Evolutionary conservation across 1,284 basidiomycete genomes (phyloP), one percentile per base, ranked within the genome.

Genomic region (Hypsizygus ulmarius): DNA sequence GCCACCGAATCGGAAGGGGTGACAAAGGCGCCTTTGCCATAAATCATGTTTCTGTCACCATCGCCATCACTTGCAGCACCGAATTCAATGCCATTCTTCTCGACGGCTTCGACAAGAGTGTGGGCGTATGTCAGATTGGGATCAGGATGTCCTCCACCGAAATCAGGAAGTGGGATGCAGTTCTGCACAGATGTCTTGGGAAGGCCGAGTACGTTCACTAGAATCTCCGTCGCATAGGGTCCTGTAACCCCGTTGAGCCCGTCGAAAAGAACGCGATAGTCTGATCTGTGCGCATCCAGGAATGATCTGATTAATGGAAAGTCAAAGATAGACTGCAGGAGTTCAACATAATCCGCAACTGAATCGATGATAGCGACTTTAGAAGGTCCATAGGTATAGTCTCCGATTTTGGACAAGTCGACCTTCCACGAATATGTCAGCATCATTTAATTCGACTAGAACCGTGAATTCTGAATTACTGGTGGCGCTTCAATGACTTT

Each of bases 1-100:
- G 97, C 97, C 43, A 99, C 95, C 28, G 91, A 95, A 72, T 99
- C 96, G 19, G 87, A 91, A 12, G 96, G 96, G 29, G 95, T 99
- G 55, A 99, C 97, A 69, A 99, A 99, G 27, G 96, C 97, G 57
- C 89, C 87, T 69, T 92, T 90, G 62, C 96, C 97, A 71, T 99
- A 98, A 67, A 99, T 99, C 96, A 99, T 99, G 79, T 99, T 99
- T 53, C 96, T 77, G 71, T 99, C 96, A 36, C 96, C 96, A 63
- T 99, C 96, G 41, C 96, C 96, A 66, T 99, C 96, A 53, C 88
- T 93, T 3, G 96, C 96, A 29, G 97, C 97, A 52, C 96, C 96
- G 62, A 99, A 99, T 41, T 83, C 77, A 59, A 99, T 95, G 59
- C 84, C 79, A 47, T 91, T 79, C 62, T 76, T 76, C 71, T 99